phyloP scores from a whole-genome alignment of 2,329 filamentous ascomycete genomes.

The Trichoderma citrinoviride region DNA sequence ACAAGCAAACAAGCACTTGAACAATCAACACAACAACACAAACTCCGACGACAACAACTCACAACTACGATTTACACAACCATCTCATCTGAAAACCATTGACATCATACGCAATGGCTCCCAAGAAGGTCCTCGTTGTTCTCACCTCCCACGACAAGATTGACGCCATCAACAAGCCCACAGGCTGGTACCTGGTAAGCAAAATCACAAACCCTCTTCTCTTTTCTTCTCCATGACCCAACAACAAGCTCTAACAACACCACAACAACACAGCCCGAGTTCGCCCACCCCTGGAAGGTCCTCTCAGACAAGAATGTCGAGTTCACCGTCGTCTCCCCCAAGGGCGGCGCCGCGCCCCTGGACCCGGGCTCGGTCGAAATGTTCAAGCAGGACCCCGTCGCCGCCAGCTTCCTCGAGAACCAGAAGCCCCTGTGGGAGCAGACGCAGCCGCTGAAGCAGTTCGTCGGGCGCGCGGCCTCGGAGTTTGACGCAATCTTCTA shows the following conservation, averaged over 20 bases:
- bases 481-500: constrained; percentile 64
- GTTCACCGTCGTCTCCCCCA: constrained; percentile 59
- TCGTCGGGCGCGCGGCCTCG: constrained; percentile 52
- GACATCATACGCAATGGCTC: constrained; percentile 10
- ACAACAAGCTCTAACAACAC: background rate
- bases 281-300: constrained; percentile 63
- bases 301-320: constrained; percentile 50
- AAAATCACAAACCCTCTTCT: background rate
- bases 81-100: background rate
- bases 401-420: constrained; percentile 53
- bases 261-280: constrained; percentile 48
- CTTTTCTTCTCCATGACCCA: background rate
- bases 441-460: constrained; percentile 56
- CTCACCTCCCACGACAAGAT: constrained; percentile 61
- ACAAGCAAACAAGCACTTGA: background rate
- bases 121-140: constrained; percentile 65
- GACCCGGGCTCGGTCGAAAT: constrained; percentile 57
- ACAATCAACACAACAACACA: background rate
- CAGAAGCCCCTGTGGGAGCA: constrained; percentile 61
- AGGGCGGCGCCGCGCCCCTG: constrained; percentile 59
- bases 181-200: constrained; percentile 68
- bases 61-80: background rate
- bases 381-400: constrained; percentile 53
- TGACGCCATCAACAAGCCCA: constrained; percentile 49
- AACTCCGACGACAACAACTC: background rate